These are phyloP conservation scores for Ramaria sp. DNA, from an alignment of 768 basidiomycete genomes.

Conservation along the genomic window DNA sequence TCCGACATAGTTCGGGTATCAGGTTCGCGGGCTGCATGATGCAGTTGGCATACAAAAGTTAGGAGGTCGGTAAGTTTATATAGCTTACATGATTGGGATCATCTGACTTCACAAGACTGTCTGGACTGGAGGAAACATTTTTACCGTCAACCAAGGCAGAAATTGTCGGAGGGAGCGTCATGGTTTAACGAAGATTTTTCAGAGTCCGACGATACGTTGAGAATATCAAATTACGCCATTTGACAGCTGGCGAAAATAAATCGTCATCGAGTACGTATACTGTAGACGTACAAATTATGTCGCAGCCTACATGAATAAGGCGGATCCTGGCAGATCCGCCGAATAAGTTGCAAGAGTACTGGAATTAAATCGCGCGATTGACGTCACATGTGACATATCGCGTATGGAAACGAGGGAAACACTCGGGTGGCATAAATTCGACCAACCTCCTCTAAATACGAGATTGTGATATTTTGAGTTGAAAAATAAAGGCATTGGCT, in stretches of 20 bases:
- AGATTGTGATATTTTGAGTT: too few relatives aligned
- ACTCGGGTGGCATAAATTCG: background rate
- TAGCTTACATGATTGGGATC: constrained; percentile 52
- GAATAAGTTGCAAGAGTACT: background rate
- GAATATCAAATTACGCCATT: background rate
- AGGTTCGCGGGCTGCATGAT: constrained; percentile 70
- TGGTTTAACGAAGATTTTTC: background rate
- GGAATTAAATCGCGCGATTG: too few relatives aligned
- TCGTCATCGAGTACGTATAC: background rate
- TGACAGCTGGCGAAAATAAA: background rate
- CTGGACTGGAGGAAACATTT: constrained; percentile 17
- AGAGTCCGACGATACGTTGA: background rate
- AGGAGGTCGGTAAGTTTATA: background rate
- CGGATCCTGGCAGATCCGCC: background rate
- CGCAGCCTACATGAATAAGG: background rate
- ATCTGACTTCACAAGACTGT: constrained; percentile 45
- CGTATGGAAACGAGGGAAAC: background rate
- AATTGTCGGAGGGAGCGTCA: background rate
- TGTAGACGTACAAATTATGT: background rate
- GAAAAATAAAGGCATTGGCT: background rate
- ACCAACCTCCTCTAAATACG: too few relatives aligned
- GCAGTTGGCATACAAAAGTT: background rate
- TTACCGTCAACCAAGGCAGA: background rate
- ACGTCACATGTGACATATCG: background rate
- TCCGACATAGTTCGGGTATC: constrained; percentile 74